Conservation (phyloP, 306 rosid species). For the Acacia crassicarpa region DNA sequence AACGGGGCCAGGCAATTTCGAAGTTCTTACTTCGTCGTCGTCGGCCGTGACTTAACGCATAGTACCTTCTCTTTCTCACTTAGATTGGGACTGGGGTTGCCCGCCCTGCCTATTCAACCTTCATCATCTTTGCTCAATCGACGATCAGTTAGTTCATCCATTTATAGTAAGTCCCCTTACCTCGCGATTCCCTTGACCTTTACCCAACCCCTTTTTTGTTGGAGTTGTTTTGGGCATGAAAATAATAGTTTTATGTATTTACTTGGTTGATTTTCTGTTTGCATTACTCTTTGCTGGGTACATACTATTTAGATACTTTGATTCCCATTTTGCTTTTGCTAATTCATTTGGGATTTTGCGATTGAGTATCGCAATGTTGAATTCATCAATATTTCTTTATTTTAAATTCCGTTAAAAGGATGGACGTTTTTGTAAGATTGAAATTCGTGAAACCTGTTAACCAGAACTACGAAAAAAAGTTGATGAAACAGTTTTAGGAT, state of each 20-base stretch:
- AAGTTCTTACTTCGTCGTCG: neutral
- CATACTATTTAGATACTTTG: neutral
- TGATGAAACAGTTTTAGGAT: neutral
- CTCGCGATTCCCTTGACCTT: neutral
- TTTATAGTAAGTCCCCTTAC: neutral
- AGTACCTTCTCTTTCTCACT: neutral
- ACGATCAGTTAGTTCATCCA: neutral
- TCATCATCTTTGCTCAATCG: neutral
- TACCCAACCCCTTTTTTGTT: neutral
- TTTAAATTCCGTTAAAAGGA: neutral
- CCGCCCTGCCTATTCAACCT: neutral
- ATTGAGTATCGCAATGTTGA: neutral
- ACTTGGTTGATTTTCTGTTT: neutral
- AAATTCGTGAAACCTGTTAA: constrained; percentile 4
- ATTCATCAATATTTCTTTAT: neutral
- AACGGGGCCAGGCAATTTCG: neutral
- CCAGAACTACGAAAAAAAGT: neutral
- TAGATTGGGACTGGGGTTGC: neutral
- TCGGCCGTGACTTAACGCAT: neutral
- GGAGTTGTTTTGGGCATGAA: neutral
- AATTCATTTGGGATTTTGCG: constrained; percentile 7
- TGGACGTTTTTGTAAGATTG: neutral
- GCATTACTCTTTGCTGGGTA: neutral
- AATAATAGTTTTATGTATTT: neutral
- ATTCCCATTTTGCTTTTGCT: neutral